Evolutionary conservation across 257 asterid species (phyloP), one percentile per base, ranked within the genome.

Genomic region (Prunella vulgaris): DNA sequence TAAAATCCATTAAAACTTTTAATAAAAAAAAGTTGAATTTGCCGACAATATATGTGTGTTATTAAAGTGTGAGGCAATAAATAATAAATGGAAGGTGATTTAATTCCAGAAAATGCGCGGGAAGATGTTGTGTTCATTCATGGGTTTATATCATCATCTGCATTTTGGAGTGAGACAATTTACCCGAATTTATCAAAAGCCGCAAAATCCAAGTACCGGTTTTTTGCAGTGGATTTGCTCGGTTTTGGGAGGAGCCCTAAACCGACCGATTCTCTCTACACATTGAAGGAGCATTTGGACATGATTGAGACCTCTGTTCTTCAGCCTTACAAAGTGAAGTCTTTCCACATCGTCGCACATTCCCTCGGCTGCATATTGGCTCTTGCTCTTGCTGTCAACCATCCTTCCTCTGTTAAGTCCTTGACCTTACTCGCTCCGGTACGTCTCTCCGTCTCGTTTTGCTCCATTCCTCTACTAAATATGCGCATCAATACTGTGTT

Each of bases 161-260:
- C 87, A 0, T 94, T 94, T 74, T 94, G 99, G 99, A 94, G 89
- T 0, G 99, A 94, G 70, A 94, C 99, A 0, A 20, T 94, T 0
- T 94, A 91, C 69, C 99, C 99, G 0, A 89, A 94, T 51, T 84
- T 94, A 35, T 87, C 99, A 0, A 77, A 82, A 64, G 70, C 80
- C 0, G 91, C 96, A 0, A 93, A 85, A 68, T 78, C 90, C 0
- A 94, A 84, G 74, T 94, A 94, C 66, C 75, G 97, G 56, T 81
- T 94, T 1, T 76, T 91, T 2, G 99, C 99, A 0, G 90, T 94
- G 60, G 99, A 94, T 80, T 77, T 94, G 52, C 84, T 94, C 0
- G 99, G 99, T 0, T 94, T 94, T 46, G 99, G 99, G 13, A 78
- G 93, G 25, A 94, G 99, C 73, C 99, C 99, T 0, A 94, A 91